Percentiles rank a stretch among this genome's conserved stretches.
Conservation (phyloP, 306 rosid species). For the Prosopis cineraria region DNA sequence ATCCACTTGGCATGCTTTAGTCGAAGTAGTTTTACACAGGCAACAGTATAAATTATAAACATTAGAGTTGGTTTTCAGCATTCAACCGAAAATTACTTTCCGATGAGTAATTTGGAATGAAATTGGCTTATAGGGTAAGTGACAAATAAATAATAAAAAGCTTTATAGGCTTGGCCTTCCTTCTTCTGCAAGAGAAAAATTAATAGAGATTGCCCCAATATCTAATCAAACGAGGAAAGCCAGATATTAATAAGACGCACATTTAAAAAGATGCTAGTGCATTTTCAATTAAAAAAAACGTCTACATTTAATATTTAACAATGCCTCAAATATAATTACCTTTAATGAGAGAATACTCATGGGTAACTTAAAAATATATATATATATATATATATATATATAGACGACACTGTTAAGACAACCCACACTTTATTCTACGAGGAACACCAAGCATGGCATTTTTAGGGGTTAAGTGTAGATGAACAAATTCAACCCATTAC, state of each 20-base stretch:
- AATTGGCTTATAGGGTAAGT: not conserved
- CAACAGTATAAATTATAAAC: not conserved
- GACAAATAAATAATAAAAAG: not conserved
- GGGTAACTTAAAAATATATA: too few species aligned
- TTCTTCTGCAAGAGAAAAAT: not conserved
- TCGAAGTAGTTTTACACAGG: too few species aligned
- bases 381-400: too few species aligned
- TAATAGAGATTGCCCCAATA: not conserved
- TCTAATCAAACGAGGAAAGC: not conserved
- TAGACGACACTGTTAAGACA: slow-evolving; percentile 5
- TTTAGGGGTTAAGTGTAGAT: not conserved
- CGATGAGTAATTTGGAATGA: not conserved
- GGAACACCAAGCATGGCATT: slow-evolving; percentile 23
- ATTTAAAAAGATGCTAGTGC: not conserved
- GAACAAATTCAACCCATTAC: slow-evolving; percentile 10
- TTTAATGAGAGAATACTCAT: too few species aligned
- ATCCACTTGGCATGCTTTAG: too few species aligned
- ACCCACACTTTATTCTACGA: not conserved
- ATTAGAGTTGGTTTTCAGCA: not conserved
- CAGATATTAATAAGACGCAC: not conserved
- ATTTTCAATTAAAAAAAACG: too few species aligned
- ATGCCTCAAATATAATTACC: too few species aligned
- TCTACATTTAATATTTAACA: too few species aligned
- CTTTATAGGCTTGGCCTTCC: not conserved
- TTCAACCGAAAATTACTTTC: not conserved